Evolutionary conservation across 78 protist genomes (phyloP), one percentile per base, ranked within the genome.

Genomic region (Dictyostelium citrinum): DNA sequence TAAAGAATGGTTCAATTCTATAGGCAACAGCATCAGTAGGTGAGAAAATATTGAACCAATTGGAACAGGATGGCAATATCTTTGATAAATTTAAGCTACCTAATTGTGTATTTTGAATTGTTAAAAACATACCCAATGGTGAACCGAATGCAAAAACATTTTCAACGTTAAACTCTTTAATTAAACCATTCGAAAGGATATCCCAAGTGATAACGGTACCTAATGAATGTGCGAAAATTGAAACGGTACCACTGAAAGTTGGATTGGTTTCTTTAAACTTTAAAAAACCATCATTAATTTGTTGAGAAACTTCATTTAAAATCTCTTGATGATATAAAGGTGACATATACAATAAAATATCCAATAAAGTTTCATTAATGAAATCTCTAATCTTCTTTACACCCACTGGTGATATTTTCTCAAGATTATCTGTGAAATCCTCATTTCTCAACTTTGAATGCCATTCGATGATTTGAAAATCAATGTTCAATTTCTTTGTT

Each of bases 1-100:
- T 83, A 39, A 84, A 27, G 33, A 84, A 84, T 20, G 91, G 91
- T 33, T 84, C 91, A 37, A 84, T 49, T 33, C 91, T 85, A 55
- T 84, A 84, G 55, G 91, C 80, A 9, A 84, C 82, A 6, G 91
- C 81, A 35, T 84, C 91, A 12, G 81, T 72, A 55, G 80, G 49
- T 51, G 81, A 75, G 31, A 71, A 71, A 14, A 84, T 84, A 75
- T 84, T 84, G 41, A 37, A 84, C 91, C 91, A 76, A 46, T 72
- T 75, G 9, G 39, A 35, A 35, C 71, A 49, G 24, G 31, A 12
- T 12, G 91, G 91, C 8, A 84, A n/a, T 2, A 22, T 46, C 6
- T 51, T 22, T 39, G 37, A 16, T 1, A 81, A 5, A 1, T 81
- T 39, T 12, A 81, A 39, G 6, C 22, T 29, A 20, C 86, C 86